These are phyloP conservation scores for Labyrinthula sp. DNA, from an alignment of 352 stramenopile genomes.

Conservation along the genomic window DNA sequence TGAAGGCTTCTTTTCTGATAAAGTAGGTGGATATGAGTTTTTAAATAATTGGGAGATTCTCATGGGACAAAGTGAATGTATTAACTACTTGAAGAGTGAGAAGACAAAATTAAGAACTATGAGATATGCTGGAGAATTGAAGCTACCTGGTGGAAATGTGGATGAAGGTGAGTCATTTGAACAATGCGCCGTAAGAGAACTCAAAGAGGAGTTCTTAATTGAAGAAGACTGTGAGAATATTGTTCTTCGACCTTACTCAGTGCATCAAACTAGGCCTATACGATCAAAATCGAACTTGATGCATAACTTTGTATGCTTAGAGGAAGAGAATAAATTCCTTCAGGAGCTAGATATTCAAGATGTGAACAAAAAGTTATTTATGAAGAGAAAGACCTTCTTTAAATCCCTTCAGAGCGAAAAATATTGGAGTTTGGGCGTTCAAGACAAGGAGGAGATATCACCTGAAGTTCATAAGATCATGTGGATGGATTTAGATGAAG, in stretches of 20 bases:
- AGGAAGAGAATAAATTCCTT: slow-evolving; percentile 43
- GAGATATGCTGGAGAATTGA: slow-evolving; percentile 47
- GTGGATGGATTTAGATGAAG: slow-evolving; percentile 42
- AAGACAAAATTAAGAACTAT: slow-evolving; percentile 38
- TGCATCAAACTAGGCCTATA: slow-evolving; percentile 39
- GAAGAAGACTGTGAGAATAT: slow-evolving; percentile 31
- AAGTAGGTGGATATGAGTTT: slow-evolving; percentile 35
- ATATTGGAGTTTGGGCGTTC: slow-evolving; percentile 37
- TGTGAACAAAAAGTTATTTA: slow-evolving; percentile 39
- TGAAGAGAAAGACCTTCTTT: slow-evolving; percentile 31
- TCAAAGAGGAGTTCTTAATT: slow-evolving; percentile 42
- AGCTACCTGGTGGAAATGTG: slow-evolving; percentile 42
- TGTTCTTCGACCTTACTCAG: slow-evolving; percentile 24
- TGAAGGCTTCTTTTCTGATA: slow-evolving; percentile 5
- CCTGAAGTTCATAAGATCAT: slow-evolving; percentile 41
- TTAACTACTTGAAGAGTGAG: slow-evolving; percentile 45
- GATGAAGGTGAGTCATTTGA: slow-evolving; percentile 37
- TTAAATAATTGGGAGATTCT: slow-evolving; percentile 40
- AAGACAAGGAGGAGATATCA: slow-evolving; percentile 39
- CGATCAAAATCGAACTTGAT: slow-evolving; percentile 40
- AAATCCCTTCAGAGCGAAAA: slow-evolving; percentile 32
- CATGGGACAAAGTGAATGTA: slow-evolving; percentile 44
- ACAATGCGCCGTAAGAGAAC: slow-evolving; percentile 37
- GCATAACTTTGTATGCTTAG: slow-evolving; percentile 47
- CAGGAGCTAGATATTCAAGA: slow-evolving; percentile 26